Percentiles rank a stretch among this genome's conserved stretches.
Evolutionary conservation across 2,329 filamentous ascomycete genomes (phyloP).

Genomic region (Colletotrichum lindemuthianum): DNA sequence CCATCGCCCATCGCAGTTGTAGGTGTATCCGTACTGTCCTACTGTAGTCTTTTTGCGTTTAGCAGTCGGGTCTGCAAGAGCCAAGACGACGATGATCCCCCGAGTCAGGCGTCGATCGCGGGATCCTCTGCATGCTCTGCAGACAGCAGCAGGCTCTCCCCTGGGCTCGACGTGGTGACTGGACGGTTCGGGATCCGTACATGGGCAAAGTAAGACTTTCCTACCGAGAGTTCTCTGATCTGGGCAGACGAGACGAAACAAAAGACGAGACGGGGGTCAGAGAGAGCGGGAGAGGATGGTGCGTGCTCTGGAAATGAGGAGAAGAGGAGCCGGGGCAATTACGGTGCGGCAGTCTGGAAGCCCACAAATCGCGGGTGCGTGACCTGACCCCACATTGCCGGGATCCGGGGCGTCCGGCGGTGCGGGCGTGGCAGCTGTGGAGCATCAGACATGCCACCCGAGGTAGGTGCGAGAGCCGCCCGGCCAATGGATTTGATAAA

Average conservation of each 20-base stretch:
- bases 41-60: neutral
- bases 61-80: slow-evolving; percentile 6
- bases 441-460: neutral
- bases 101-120: neutral
- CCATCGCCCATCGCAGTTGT: too few relatives aligned
- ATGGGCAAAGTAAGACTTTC: neutral
- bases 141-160: neutral
- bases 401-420: neutral
- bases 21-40: too few relatives aligned
- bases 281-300: neutral
- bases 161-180: neutral
- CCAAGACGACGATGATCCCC: slow-evolving; percentile 24
- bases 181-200: neutral
- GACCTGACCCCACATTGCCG: too few relatives aligned
- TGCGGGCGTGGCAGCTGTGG: neutral
- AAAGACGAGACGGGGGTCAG: slow-evolving; percentile 5
- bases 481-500: slow-evolving; percentile 21
- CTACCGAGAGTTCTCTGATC: slow-evolving; percentile 2
- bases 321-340: slow-evolving; percentile 9
- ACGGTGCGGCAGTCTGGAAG: too few relatives aligned
- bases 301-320: neutral
- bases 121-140: neutral
- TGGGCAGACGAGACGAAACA: slow-evolving; percentile 18
- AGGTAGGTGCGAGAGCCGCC: neutral
- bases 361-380: too few relatives aligned